Percentiles rank a stretch among this genome's conserved stretches.
These are phyloP conservation scores for Salix dunnii DNA, from an alignment of 345 rosid species.

Conservation along the genomic window DNA sequence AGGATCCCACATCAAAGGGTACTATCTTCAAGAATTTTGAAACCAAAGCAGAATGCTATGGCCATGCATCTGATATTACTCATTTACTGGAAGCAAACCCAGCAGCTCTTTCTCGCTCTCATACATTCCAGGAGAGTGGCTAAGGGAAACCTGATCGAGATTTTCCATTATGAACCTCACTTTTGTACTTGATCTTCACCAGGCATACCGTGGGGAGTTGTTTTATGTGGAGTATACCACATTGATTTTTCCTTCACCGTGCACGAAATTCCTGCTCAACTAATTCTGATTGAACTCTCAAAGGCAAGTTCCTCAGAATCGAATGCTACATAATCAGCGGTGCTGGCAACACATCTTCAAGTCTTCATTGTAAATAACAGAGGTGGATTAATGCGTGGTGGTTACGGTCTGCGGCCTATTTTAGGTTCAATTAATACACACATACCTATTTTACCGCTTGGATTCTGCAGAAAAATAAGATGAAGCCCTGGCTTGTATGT, in stretches of 20 bases:
- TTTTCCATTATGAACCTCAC: not conserved
- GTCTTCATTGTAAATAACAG: slow-evolving; percentile 34
- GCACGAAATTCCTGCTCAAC: not conserved
- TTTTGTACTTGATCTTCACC: not conserved
- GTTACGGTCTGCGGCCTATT: slow-evolving; percentile 17
- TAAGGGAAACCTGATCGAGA: slow-evolving; percentile 15
- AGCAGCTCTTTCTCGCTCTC: slow-evolving; percentile 60
- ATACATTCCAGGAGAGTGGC: slow-evolving; percentile 57
- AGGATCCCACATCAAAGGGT: slow-evolving; percentile 26
- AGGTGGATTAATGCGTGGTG: slow-evolving; percentile 16
- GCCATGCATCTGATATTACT: slow-evolving; percentile 27
- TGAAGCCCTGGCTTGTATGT: not conserved
- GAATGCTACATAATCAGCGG: slow-evolving; percentile 5
- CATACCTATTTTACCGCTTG: slow-evolving; percentile 5
- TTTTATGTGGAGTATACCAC: not conserved
- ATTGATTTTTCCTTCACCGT: not conserved
- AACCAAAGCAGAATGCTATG: slow-evolving; percentile 29
- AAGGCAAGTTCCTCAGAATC: not conserved
- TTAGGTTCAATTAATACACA: slow-evolving; percentile 13
- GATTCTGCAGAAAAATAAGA: slow-evolving; percentile 17
- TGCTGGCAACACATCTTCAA: not conserved
- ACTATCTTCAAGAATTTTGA: slow-evolving; percentile 34
- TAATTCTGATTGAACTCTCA: not conserved
- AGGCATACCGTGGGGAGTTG: not conserved
- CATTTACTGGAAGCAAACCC: slow-evolving; percentile 58